Evolutionary conservation across 148 eudicot genomes (phyloP).

Genomic region (Dysphania ambrosioides): DNA sequence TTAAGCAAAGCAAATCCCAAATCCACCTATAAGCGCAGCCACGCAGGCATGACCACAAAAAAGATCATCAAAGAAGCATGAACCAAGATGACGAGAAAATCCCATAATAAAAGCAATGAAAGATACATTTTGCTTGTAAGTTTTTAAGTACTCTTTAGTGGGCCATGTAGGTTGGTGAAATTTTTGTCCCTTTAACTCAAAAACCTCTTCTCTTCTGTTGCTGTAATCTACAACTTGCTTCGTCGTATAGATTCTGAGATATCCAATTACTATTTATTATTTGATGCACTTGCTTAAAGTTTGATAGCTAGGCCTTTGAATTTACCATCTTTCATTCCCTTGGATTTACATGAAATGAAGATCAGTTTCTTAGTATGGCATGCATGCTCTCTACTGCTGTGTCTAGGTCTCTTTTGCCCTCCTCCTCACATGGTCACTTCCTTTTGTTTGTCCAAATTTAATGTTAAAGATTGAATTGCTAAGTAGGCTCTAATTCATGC

Average conservation of each 20-base stretch:
- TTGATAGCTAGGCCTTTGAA: no score
- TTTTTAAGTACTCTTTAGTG: conserved; percentile 12
- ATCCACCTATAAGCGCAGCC: background rate
- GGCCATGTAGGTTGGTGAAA: conserved; percentile 10
- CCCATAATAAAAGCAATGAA: conserved; percentile 19
- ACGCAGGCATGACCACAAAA: background rate
- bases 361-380: conserved; percentile 18
- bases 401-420: conserved; percentile 14
- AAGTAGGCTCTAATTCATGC: background rate
- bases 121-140: conserved; percentile 26
- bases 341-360: conserved; percentile 21
- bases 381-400: conserved; percentile 27
- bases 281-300: background rate
- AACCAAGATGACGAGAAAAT: background rate
- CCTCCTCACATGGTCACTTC: background rate
- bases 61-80: background rate
- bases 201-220: conserved; percentile 18
- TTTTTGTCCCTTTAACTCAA: conserved; percentile 18
- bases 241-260: background rate
- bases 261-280: conserved; percentile 3
- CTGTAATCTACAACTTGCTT: conserved; percentile 11
- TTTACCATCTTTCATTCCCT: background rate
- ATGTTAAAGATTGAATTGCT: background rate
- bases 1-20: background rate
- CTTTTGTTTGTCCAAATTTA: background rate